These are phyloP conservation scores for Eutrema heterophyllum DNA, from an alignment of 345 rosid species.

Conservation along the genomic window DNA sequence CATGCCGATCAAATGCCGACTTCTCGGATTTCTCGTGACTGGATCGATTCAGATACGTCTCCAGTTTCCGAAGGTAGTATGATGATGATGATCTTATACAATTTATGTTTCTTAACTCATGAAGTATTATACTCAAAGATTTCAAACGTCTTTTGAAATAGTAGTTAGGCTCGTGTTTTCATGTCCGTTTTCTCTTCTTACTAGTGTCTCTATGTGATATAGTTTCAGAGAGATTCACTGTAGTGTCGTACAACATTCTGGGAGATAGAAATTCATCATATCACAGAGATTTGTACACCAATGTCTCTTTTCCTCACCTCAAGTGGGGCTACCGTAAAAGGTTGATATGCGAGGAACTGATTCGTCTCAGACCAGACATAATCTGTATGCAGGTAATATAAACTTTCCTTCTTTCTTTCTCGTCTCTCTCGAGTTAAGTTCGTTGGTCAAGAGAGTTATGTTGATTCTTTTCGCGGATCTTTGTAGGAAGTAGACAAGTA, in stretches of 20 bases:
- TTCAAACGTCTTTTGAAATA: background rate
- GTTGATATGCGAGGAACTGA: constrained; percentile 55
- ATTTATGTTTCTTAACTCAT: background rate
- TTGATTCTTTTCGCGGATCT: constrained; percentile 14
- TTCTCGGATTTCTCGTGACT: constrained; percentile 49
- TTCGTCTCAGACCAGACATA: constrained; percentile 56
- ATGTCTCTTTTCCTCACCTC: constrained; percentile 48
- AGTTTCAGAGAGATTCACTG: constrained; percentile 49
- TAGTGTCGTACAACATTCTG: constrained; percentile 73
- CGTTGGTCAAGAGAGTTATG: background rate
- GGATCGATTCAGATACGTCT: constrained; percentile 54
- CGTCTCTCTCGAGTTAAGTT: background rate
- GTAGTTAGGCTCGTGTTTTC: background rate
- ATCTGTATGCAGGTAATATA: constrained; percentile 67
- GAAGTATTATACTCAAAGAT: background rate
- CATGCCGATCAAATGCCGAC: constrained; percentile 28
- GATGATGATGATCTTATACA: background rate
- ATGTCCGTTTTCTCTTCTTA: background rate
- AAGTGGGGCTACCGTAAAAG: constrained; percentile 67
- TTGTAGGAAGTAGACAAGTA: constrained; percentile 80
- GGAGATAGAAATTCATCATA: constrained; percentile 61
- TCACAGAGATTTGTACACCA: constrained; percentile 58
- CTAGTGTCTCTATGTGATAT: background rate
- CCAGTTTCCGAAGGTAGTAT: constrained; percentile 41
- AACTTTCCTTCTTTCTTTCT: background rate